Evolutionary conservation across 2,329 filamentous ascomycete species (phyloP), one percentile per base, ranked within the genome.

Genomic region (Trichoderma harzianum): DNA sequence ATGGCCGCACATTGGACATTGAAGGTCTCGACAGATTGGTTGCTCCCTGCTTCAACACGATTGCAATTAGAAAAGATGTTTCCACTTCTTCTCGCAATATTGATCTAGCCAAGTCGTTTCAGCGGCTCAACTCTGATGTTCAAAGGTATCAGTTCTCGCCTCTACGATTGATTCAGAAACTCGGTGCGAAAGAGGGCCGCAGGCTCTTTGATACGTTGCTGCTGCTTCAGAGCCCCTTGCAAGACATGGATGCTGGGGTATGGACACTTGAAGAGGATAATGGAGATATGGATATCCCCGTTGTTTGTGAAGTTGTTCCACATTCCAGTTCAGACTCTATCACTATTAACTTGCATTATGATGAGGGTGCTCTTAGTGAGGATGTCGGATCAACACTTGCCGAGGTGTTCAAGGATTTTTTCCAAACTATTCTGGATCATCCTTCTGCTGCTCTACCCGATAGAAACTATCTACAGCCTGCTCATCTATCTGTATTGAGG

Each of bases 41-140:
- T n/a, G 94, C 93, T 0, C 95, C 95, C 0, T 97, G 94, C 79
- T 97, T 98, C 84, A 98, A 97, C 78, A 97, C 95, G 0, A 82
- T 97, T 14, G 94, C 95, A 0, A 78, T 94, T 2, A 88, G 93
- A 30, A 82, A 89, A 18, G 81, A 89, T 36, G 73, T 92, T 11
- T 81, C 84, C 1, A 78, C 78, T 3, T 79, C 79, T 2, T 82
- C 79, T 1, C 86, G 85, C 18, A 90, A 90, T 71, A 76, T 84
- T 0, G 86, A 90, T 6, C 78, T 94, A 12, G 81, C 92, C 30
- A 87, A 86, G 71, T 79, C 82, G 3, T 84, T 93, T 3, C 91
- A 94, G 66, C 80, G 81, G 0, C 78, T 89, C 30, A 94, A 93
- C 76, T 82, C 88, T 0, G 84, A 90, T 1, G 81, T 90, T 2